Base-by-base conservation (phyloP, 2,329 filamentous ascomycete genomes). In the Thielaviopsis ethacetica region DNA sequence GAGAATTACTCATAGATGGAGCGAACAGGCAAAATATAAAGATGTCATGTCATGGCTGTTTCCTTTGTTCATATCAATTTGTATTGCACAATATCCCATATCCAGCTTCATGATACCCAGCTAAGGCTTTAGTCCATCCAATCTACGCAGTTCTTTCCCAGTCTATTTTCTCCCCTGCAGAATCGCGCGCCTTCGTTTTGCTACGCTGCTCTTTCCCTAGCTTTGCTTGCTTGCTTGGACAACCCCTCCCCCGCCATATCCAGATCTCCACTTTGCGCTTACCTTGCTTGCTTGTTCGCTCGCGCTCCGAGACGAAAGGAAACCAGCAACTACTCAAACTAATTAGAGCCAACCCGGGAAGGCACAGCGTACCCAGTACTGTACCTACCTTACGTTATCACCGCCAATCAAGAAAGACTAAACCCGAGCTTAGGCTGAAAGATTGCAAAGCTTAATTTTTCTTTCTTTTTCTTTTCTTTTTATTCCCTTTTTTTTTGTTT, bases 391-490 rank as follows among this genome's bases (percentile, higher is more conserved):
- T 5, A 34, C 30, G 30, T 34, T 9, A 9, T 34, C 30, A 34
- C 30, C 10, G 10, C 24, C 3, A 26, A 26, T 26, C 24, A 26
- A 26, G 24, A 26, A 26, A 26, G 24, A 26, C 24, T 26, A 34
- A 34, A 34, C 5, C 30, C 7, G 30, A 34, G 30, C 30, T 34
- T 34, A 26, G 24, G 24, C 24, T 26, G 24, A 26, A 26, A 26
- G 24, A 26, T 26, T 26, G 24, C 24, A 26, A 6, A 26, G 30
- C 10, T 34, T 34, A 6, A 26, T 3, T 34, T 34, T 60, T 26
- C 53, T 59, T 34, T 47, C 49, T 9, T 61, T 59, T 53, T 27
- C 41, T 53, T 53, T 44, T 49, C 50, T 57, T 59, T 24, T 54
- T 34, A 50, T 53, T 10, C 54, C 6, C 34, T 34, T 34, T 24